Percentiles rank a stretch among this genome's conserved stretches.
Conservation (phyloP, 768 basidiomycete genomes). For the Termitomyces sp. region DNA sequence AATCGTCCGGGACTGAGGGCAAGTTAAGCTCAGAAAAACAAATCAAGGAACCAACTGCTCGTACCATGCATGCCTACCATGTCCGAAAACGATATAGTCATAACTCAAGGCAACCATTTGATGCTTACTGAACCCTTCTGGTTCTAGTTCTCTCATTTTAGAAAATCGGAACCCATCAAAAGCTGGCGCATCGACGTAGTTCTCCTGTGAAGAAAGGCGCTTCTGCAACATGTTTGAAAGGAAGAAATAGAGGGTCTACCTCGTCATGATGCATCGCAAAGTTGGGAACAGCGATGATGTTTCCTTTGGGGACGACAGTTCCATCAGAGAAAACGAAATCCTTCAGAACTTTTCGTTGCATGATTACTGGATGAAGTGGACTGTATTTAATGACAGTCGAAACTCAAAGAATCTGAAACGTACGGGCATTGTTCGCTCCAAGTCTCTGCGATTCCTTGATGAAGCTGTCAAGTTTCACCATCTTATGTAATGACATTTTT, state of each 20-base stretch:
- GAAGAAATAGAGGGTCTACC: neutral
- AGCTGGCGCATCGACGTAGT: slow-evolving; percentile 10
- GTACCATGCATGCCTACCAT: slow-evolving; percentile 9
- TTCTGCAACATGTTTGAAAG: neutral
- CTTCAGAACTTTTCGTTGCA: slow-evolving; percentile 15
- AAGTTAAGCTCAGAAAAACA: neutral
- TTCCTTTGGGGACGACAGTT: slow-evolving; percentile 20
- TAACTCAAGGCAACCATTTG: neutral
- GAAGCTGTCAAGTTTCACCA: slow-evolving; percentile 42
- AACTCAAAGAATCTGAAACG: neutral
- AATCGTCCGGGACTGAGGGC: slow-evolving; percentile 32
- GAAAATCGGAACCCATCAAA: slow-evolving; percentile 38
- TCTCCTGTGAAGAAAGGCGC: slow-evolving; percentile 7
- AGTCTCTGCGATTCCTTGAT: slow-evolving; percentile 33
- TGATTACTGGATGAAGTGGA: slow-evolving; percentile 10
- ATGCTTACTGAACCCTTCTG: slow-evolving; percentile 9
- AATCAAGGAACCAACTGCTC: neutral
- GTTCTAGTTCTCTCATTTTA: slow-evolving; percentile 19
- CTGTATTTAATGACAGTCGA: neutral
- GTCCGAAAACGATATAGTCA: slow-evolving; percentile 1
- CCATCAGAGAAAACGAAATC: slow-evolving; percentile 23
- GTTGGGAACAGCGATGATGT: slow-evolving; percentile 7
- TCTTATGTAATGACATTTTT: slow-evolving; percentile 28
- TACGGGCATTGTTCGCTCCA: slow-evolving; percentile 22
- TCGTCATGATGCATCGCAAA: slow-evolving; percentile 8